Percentiles rank a stretch among this genome's conserved stretches.
phyloP scores from a whole-genome alignment of 208 protist genomes.

The Acanthamoeba lenticulata region DNA sequence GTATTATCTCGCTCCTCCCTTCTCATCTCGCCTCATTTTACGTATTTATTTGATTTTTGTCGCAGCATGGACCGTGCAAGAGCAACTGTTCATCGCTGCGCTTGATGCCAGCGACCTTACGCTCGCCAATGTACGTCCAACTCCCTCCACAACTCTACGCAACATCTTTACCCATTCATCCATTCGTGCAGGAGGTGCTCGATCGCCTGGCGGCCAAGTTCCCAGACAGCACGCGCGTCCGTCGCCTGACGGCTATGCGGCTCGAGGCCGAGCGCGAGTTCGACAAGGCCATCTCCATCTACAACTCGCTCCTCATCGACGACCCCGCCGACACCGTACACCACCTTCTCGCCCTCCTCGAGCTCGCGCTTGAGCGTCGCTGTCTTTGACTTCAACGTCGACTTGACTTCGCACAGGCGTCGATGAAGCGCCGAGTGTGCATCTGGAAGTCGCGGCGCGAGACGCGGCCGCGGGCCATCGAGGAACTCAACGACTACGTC shows the following conservation, averaged over 20 bases:
- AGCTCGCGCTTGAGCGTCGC: too few relatives aligned
- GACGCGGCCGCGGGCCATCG: slow-evolving; percentile 7
- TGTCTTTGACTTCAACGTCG: too few relatives aligned
- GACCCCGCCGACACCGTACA: slow-evolving; percentile 39
- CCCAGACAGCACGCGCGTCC: slow-evolving; percentile 7
- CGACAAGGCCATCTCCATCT: not conserved
- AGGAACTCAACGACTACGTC: slow-evolving; percentile 65
- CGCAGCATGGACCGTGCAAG: slow-evolving; percentile 56
- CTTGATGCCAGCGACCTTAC: not conserved
- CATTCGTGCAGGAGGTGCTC: slow-evolving; percentile 8
- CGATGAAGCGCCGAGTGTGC: slow-evolving; percentile 42
- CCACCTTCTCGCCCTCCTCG: not conserved
- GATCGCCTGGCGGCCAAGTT: not conserved
- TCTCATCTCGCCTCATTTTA: not conserved
- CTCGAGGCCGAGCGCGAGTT: slow-evolving; percentile 45
- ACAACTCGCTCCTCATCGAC: slow-evolving; percentile 40
- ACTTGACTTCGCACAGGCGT: not conserved
- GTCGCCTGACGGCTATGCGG: slow-evolving; percentile 38
- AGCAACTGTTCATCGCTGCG: slow-evolving; percentile 34
- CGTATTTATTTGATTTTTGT: not conserved
- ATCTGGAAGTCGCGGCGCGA: slow-evolving; percentile 17
- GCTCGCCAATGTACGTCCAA: not conserved
- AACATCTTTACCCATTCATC: too few relatives aligned
- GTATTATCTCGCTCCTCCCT: too few relatives aligned
- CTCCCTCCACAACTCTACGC: too few relatives aligned